phyloP scores from a whole-genome alignment of 495 filamentous ascomycete species.

The Trichoderma parareesei region DNA sequence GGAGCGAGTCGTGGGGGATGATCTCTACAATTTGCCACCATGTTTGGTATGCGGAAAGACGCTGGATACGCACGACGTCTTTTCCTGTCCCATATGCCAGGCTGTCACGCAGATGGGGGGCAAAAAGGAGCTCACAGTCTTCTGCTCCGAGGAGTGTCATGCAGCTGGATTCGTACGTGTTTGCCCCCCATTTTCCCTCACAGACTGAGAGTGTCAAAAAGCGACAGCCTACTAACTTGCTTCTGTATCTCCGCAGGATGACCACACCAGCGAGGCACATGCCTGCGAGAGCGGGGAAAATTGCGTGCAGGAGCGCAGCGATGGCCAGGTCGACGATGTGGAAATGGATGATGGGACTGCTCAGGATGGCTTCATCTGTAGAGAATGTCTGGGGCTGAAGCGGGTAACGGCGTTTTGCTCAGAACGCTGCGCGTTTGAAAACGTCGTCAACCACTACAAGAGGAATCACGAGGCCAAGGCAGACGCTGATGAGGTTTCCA shows the following conservation, averaged over 20 bases:
- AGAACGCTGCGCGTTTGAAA: conserved; percentile 27
- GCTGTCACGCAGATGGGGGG: conserved; percentile 23
- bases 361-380: conserved; percentile 24
- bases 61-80: conserved; percentile 21
- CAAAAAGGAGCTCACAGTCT: conserved; percentile 24
- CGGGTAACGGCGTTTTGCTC: conserved; percentile 32
- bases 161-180: conserved; percentile 33
- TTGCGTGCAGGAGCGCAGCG: conserved; percentile 8
- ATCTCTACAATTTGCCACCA: conserved; percentile 27
- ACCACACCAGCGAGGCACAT: conserved; percentile 10
- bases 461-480: conserved; percentile 21
- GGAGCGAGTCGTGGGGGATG: conserved; percentile 29
- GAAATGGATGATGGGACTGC: neutral
- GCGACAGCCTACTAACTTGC: neutral
- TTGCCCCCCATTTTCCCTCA: neutral
- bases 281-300: conserved; percentile 14
- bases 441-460: conserved; percentile 36
- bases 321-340: conserved; percentile 1
- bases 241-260: neutral
- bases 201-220: too few species aligned
- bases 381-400: conserved; percentile 29
- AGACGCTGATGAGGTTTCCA: neutral
- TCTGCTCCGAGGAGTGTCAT: conserved; percentile 37
- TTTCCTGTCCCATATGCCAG: conserved; percentile 34
- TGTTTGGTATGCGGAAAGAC: conserved; percentile 30